phyloP scores from a whole-genome alignment of 345 rosid species.

The Erysimum cheiranthoides region DNA sequence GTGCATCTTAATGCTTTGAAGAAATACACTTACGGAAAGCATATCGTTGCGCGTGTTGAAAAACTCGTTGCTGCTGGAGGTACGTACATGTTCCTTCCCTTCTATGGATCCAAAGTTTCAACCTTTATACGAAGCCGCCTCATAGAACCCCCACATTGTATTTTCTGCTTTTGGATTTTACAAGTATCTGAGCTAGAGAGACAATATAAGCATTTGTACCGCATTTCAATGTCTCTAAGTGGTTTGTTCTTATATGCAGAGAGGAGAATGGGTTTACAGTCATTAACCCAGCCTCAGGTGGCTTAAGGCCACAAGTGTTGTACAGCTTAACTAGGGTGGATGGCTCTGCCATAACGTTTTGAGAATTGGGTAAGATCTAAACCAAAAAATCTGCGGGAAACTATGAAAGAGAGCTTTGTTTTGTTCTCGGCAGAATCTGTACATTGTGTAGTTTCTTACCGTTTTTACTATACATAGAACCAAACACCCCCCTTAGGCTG shows the following conservation, averaged over 20 bases:
- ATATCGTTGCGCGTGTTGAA: slow-evolving; percentile 96
- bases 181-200: background rate
- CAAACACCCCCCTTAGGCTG: slow-evolving; percentile 47
- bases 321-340: slow-evolving; percentile 44
- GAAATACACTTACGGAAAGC: slow-evolving; percentile 97
- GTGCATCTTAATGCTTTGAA: slow-evolving; percentile 87
- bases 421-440: slow-evolving; percentile 58
- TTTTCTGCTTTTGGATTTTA: background rate
- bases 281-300: slow-evolving; percentile 23
- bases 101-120: background rate
- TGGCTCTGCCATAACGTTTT: slow-evolving; percentile 50
- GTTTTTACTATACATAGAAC: slow-evolving; percentile 55
- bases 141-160: background rate
- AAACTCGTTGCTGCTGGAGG: slow-evolving; percentile 97
- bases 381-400: slow-evolving; percentile 45
- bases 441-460: slow-evolving; percentile 68
- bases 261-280: slow-evolving; percentile 42
- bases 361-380: slow-evolving; percentile 49
- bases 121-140: too few relatives aligned
- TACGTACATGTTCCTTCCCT: slow-evolving; percentile 40
- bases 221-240: background rate
- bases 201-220: background rate
- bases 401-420: slow-evolving; percentile 39
- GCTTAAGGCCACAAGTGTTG: slow-evolving; percentile 36
- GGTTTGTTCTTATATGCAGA: slow-evolving; percentile 21